Conservation (phyloP, 2,329 filamentous ascomycete species). For the Colletotrichum sidae region DNA sequence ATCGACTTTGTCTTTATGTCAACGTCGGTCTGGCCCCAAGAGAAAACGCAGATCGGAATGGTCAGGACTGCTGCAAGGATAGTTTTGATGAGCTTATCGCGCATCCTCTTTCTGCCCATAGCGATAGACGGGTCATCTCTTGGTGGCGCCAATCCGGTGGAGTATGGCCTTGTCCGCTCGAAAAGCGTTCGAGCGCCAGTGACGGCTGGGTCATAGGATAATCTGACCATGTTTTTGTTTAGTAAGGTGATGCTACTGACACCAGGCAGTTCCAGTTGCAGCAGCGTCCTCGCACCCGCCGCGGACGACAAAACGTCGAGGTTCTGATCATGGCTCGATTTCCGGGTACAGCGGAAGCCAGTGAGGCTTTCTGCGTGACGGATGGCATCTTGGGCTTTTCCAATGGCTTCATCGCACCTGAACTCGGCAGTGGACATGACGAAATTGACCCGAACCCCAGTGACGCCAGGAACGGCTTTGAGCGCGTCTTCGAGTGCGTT, state of each 20-base stretch:
- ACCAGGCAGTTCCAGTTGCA: slow-evolving; percentile 39
- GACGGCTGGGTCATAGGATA: slow-evolving; percentile 49
- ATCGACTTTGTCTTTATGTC: slow-evolving; percentile 40
- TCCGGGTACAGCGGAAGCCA: slow-evolving; percentile 45
- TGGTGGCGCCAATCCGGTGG: slow-evolving; percentile 45
- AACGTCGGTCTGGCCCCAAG: slow-evolving; percentile 45
- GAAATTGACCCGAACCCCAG: slow-evolving; percentile 50
- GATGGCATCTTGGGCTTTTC: slow-evolving; percentile 44
- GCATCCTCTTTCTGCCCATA: slow-evolving; percentile 45
- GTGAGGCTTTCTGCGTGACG: slow-evolving; percentile 43
- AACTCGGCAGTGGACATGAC: slow-evolving; percentile 52
- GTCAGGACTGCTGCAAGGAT: slow-evolving; percentile 45
- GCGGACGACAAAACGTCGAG: slow-evolving; percentile 45
- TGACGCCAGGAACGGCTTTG: slow-evolving; percentile 43
- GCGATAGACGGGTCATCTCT: slow-evolving; percentile 47
- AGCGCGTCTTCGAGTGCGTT: slow-evolving; percentile 49
- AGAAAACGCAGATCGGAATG: slow-evolving; percentile 48
- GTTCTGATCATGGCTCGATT: slow-evolving; percentile 43
- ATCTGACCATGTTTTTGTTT: slow-evolving; percentile 46
- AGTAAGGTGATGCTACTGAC: slow-evolving; percentile 43
- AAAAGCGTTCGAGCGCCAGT: slow-evolving; percentile 48
- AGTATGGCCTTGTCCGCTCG: slow-evolving; percentile 33
- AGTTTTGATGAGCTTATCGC: slow-evolving; percentile 48
- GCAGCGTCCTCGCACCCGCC: slow-evolving; percentile 39
- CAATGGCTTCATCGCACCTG: slow-evolving; percentile 41